Evolutionary conservation across 1,284 basidiomycete genomes (phyloP).

Genomic region (Pascua sp.): DNA sequence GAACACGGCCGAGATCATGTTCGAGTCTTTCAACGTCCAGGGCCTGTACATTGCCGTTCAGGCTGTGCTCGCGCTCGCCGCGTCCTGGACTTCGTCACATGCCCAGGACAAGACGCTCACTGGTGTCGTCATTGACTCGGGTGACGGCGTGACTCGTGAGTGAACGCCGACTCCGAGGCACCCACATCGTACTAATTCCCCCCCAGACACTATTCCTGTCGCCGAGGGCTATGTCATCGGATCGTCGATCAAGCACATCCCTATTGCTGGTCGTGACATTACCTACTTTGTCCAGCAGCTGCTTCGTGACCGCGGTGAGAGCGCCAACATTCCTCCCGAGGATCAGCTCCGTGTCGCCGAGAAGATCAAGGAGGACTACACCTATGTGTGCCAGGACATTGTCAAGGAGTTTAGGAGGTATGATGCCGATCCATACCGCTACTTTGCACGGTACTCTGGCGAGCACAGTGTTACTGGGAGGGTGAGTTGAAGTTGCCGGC

Average conservation of each 20-base stretch:
- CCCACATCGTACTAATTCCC: slow-evolving; percentile 2
- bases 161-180: slow-evolving; percentile 1
- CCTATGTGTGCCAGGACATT: slow-evolving; percentile 98
- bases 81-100: slow-evolving; percentile 92
- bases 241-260: slow-evolving; percentile 98
- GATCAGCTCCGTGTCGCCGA: slow-evolving; percentile 89
- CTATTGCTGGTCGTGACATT: slow-evolving; percentile 96
- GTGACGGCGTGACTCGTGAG: slow-evolving; percentile 90
- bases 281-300: slow-evolving; percentile 95
- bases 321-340: slow-evolving; percentile 85
- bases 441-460: slow-evolving; percentile 90
- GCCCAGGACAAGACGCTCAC: slow-evolving; percentile 91
- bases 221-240: slow-evolving; percentile 99
- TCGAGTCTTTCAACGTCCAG: slow-evolving; percentile 98
- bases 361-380: slow-evolving; percentile 97
- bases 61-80: slow-evolving; percentile 97
- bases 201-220: slow-evolving; percentile 49
- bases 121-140: slow-evolving; percentile 97
- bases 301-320: slow-evolving; percentile 92
- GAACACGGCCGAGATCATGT: slow-evolving; percentile 99
- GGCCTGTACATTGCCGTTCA: slow-evolving; percentile 90
- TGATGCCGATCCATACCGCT: slow-evolving; percentile 92
- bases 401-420: slow-evolving; percentile 99
- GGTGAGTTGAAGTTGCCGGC: slow-evolving; percentile 54
- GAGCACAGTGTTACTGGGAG: slow-evolving; percentile 89